Evolutionary conservation across 1,284 basidiomycete genomes (phyloP).

Genomic region (Ceratobasidium sp.): DNA sequence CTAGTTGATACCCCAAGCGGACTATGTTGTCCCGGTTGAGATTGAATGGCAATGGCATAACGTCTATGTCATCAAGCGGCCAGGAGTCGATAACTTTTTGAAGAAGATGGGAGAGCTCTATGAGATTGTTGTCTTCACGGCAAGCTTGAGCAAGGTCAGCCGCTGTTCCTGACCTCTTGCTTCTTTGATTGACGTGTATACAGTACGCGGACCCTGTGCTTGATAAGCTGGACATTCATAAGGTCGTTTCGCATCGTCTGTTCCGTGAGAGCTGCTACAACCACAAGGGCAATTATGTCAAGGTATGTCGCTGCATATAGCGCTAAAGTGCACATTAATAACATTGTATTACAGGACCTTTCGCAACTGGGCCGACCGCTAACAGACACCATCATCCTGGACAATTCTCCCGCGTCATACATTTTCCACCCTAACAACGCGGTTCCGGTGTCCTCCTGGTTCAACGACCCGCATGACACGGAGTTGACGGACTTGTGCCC

Average conservation of each 20-base stretch:
- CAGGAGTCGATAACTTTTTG: slow-evolving; percentile 96
- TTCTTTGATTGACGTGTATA: slow-evolving; percentile 35
- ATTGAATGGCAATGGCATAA: slow-evolving; percentile 99
- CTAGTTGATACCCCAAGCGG: slow-evolving; percentile 92
- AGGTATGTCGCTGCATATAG: slow-evolving; percentile 60
- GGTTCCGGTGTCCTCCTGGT: slow-evolving; percentile 98
- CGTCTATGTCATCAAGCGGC: slow-evolving; percentile 98
- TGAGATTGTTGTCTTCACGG: slow-evolving; percentile 98
- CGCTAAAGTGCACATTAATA: slow-evolving; percentile 38
- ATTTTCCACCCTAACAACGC: slow-evolving; percentile 99
- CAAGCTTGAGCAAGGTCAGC: slow-evolving; percentile 90
- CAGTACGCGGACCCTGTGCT: slow-evolving; percentile 98
- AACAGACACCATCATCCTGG: slow-evolving; percentile 93
- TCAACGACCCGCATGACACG: slow-evolving; percentile 97
- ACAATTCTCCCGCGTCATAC: slow-evolving; percentile 98
- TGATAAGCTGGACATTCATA: slow-evolving; percentile 93
- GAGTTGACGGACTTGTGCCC: slow-evolving; percentile 94
- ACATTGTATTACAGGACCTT: slow-evolving; percentile 70
- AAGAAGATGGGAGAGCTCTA: slow-evolving; percentile 98
- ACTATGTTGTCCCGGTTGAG: slow-evolving; percentile 98
- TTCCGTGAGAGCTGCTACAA: slow-evolving; percentile 99
- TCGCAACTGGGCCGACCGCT: slow-evolving; percentile 95
- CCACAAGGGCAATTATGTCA: slow-evolving; percentile 99
- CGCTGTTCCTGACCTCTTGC: neutral
- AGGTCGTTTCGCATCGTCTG: slow-evolving; percentile 91